These are phyloP conservation scores for Corchorus olitorius DNA, from an alignment of 345 rosid species.

Conservation along the genomic window DNA sequence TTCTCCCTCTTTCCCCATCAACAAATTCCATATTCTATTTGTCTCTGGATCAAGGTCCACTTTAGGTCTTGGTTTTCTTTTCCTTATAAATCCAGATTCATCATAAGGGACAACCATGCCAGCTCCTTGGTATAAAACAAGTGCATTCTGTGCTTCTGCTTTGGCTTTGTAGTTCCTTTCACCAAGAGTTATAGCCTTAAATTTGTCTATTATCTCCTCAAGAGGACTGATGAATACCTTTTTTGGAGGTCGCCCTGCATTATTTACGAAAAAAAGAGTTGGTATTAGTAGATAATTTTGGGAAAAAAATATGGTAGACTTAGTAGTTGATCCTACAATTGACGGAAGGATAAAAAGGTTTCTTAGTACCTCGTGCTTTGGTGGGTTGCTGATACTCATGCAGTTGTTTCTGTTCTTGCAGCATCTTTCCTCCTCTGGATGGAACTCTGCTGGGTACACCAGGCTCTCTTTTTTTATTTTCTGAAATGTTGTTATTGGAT, in stretches of 20 bases:
- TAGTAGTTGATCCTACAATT: constrained; percentile 25
- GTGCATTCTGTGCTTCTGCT: constrained; percentile 51
- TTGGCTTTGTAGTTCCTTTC: constrained; percentile 32
- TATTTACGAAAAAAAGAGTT: constrained; percentile 23
- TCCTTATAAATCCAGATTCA: constrained; percentile 40
- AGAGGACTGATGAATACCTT: constrained; percentile 29
- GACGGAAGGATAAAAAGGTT: constrained; percentile 25
- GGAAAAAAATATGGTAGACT: constrained; percentile 10
- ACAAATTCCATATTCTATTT: constrained; percentile 77
- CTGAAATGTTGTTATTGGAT: constrained; percentile 25
- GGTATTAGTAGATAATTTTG: constrained; percentile 16
- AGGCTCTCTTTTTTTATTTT: constrained; percentile 30
- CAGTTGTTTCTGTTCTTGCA: constrained; percentile 29
- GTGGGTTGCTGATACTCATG: constrained; percentile 25
- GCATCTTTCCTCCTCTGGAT: constrained; percentile 28
- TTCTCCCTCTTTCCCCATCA: constrained; percentile 76
- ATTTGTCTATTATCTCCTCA: constrained; percentile 48
- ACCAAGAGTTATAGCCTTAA: constrained; percentile 49
- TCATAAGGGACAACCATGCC: constrained; percentile 65
- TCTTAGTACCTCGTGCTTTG: constrained; percentile 43
- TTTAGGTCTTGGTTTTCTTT: constrained; percentile 72
- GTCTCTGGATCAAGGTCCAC: constrained; percentile 92
- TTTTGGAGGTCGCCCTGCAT: constrained; percentile 42
- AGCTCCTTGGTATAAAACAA: constrained; percentile 59
- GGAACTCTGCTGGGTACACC: constrained; percentile 28